These are phyloP conservation scores for Niveomyces coronatus DNA, from an alignment of 2,329 filamentous ascomycete genomes.

Conservation along the genomic window DNA sequence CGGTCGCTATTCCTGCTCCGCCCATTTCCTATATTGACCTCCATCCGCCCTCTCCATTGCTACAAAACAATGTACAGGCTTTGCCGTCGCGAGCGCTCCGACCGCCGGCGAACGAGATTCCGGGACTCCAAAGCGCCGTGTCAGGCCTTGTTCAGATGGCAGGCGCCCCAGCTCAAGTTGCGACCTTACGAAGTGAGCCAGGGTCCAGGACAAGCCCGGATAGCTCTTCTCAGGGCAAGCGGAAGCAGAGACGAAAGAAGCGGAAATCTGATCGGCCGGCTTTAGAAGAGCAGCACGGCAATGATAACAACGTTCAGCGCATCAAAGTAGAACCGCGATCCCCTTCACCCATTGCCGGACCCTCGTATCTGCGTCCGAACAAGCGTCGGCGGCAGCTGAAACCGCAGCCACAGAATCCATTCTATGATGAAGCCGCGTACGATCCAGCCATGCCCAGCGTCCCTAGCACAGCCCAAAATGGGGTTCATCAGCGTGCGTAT, in stretches of 20 bases:
- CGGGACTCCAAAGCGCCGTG: not conserved
- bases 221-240: conserved; percentile 46
- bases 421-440: conserved; percentile 4
- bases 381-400: conserved; percentile 45
- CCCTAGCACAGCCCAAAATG: not conserved
- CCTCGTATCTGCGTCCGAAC: conserved; percentile 41
- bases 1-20: not conserved
- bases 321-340: conserved; percentile 59
- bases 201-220: conserved; percentile 45
- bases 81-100: conserved; percentile 62
- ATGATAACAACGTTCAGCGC: conserved; percentile 36
- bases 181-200: conserved; percentile 42
- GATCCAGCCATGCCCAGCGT: conserved; percentile 10
- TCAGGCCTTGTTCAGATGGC: conserved; percentile 10
- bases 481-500: not conserved
- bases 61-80: conserved; percentile 63
- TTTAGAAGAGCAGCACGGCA: conserved; percentile 22
- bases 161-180: conserved; percentile 40
- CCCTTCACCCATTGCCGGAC: conserved; percentile 45
- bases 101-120: not conserved
- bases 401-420: conserved; percentile 23
- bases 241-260: conserved; percentile 37
- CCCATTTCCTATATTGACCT: conserved; percentile 17
- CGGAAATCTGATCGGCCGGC: conserved; percentile 41
- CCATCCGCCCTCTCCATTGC: conserved; percentile 46